Evolutionary conservation across 108 stramenopile species (phyloP).

Genomic region (Thalassiosira profunda): DNA sequence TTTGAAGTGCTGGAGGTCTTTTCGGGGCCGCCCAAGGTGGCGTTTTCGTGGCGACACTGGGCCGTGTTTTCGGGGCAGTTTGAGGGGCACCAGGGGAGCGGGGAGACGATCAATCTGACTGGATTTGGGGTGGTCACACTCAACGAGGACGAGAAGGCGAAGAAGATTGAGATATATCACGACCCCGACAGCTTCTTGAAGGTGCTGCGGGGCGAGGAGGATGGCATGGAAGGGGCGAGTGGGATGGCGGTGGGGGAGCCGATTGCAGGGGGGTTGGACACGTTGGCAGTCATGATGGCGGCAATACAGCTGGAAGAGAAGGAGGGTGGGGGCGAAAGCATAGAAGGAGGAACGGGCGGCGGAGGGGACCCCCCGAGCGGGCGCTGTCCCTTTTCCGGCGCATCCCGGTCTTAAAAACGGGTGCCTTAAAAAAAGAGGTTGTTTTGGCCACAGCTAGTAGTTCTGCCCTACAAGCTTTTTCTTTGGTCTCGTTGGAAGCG

Average conservation of each 20-base stretch:
- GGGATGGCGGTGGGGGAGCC: slow-evolving; percentile 13
- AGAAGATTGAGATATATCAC: slow-evolving; percentile 44
- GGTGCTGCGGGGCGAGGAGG: slow-evolving; percentile 34
- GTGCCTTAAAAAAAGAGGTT: too few species aligned
- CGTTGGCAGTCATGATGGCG: slow-evolving; percentile 6
- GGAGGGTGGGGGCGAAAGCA: neutral
- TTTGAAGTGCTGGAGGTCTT: slow-evolving; percentile 61
- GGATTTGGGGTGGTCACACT: slow-evolving; percentile 53
- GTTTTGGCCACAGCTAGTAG: too few species aligned
- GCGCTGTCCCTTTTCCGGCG: too few species aligned
- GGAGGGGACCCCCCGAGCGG: too few species aligned
- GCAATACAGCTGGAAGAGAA: neutral
- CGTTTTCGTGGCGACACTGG: slow-evolving; percentile 67
- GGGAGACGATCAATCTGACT: slow-evolving; percentile 58
- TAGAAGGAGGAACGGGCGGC: too few species aligned
- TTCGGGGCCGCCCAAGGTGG: slow-evolving; percentile 53
- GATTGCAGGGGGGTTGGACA: slow-evolving; percentile 16
- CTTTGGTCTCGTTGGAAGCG: too few species aligned
- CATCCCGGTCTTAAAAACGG: too few species aligned
- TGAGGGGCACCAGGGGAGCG: slow-evolving; percentile 49
- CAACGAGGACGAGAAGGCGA: slow-evolving; percentile 45
- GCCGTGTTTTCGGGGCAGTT: slow-evolving; percentile 50
- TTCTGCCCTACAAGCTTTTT: too few species aligned
- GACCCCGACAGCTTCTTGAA: slow-evolving; percentile 46
- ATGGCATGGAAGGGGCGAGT: slow-evolving; percentile 1